Base-by-base conservation (phyloP, 2,329 filamentous ascomycete genomes). In the Cytospora chrysosperma region DNA sequence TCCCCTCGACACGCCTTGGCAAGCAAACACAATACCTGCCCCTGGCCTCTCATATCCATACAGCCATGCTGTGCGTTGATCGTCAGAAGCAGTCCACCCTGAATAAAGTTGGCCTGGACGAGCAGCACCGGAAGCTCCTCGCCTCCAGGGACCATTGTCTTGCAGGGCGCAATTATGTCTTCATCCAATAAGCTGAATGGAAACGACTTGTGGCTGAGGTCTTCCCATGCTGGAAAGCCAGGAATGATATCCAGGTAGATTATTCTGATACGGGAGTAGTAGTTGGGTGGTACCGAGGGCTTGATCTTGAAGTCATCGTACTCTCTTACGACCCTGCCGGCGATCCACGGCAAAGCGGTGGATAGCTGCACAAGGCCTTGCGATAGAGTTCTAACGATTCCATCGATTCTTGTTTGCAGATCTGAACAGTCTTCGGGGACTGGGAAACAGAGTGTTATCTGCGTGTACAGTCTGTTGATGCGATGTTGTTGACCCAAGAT, bases 31-130 rank as follows among this genome's bases (percentile, higher is more conserved):
- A 84, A 81, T 19, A 83, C 65, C 26, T 78, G 74, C 3, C 73
- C 79, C 66, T 81, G 77, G 1, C 82, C 83, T 1, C 75, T 75
- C 72, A 82, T 80, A 61, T 86, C 84, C 76, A 84, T 81, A 0
- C 74, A 70, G 7, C 76, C 75, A 66, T 86, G 84, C 27, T 83
- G 77, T 9, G 74, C 76, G 30, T 75, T 75, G 27, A 85, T 72
- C 3, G 78, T 81, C 10, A 86, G 73, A 1, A 86, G 65, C 0
- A 86, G 67, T 0, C 82, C 83, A 4, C 78, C 81, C 1, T 67
- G 59, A 43, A 85, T 77, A 59, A 83, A 78, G 55, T 76, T 84
- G 1, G 75, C 75, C 66, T 85, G 82, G 1, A 83, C 64, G 0
- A 79, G 65, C 50, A 85, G 70, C 0, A 85, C 81, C 4, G 77